A percentile compares a stretch with the other conserved stretches of the same genome.
phyloP scores from a whole-genome alignment of 192 early-diverging fungal species.

The Gaertneriomyces semiglobifer region DNA sequence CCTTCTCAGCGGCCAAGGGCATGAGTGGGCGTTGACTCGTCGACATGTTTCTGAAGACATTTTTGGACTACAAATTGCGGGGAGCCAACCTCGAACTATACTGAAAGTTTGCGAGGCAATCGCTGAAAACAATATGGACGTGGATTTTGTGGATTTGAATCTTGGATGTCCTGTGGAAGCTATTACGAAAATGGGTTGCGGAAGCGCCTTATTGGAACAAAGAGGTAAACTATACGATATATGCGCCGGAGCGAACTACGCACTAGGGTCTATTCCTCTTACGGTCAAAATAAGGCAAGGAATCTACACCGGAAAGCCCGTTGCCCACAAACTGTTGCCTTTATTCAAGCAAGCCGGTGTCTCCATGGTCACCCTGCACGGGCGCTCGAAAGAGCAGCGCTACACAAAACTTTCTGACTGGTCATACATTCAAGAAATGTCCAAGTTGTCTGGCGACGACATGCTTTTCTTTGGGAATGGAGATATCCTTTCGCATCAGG shows the following conservation, averaged over 20 bases:
- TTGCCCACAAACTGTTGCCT: constrained; percentile 73
- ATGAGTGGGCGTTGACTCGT: constrained; percentile 80
- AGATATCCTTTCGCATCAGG: constrained; percentile 79
- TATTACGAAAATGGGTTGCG: constrained; percentile 74
- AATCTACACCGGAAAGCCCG: constrained; percentile 50
- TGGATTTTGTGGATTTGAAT: constrained; percentile 97
- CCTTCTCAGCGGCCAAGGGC: constrained; percentile 32
- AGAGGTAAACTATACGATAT: constrained; percentile 70
- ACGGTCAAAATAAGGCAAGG: constrained; percentile 92
- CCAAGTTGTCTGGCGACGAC: constrained; percentile 13
- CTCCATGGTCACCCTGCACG: constrained; percentile 75
- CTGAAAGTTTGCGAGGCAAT: constrained; percentile 68
- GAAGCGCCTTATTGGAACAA: constrained; percentile 74
- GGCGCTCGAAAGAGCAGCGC: constrained; percentile 85
- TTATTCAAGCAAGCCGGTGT: constrained; percentile 64
- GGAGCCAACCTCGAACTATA: constrained; percentile 56
- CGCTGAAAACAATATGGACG: constrained; percentile 49
- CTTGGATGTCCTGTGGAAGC: constrained; percentile 93
- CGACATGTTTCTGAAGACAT: constrained; percentile 83
- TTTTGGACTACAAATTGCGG: constrained; percentile 90
- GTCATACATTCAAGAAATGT: constrained; percentile 78
- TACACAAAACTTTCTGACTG: constrained; percentile 90
- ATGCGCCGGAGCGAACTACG: constrained; percentile 65
- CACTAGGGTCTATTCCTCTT: constrained; percentile 68
- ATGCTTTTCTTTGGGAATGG: constrained; percentile 63